Percentiles rank a stretch among this genome's conserved stretches.
phyloP scores from a whole-genome alignment of 176 grass and related monocot species.

The Avena sativa region DNA sequence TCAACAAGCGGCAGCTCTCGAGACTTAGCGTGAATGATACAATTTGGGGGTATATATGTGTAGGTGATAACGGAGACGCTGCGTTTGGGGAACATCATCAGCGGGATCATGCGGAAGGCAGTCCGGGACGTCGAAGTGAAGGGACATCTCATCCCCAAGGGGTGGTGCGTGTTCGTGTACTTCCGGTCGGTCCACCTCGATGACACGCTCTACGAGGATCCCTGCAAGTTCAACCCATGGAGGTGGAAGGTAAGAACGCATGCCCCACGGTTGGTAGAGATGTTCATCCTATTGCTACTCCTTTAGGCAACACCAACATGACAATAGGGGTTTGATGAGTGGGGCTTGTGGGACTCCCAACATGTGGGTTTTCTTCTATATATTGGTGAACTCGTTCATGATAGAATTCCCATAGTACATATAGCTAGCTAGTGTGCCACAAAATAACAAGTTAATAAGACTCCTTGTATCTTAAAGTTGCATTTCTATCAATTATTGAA shows the following conservation, averaged over 20 bases:
- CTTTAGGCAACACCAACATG: conserved; percentile 56
- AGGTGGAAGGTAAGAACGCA: conserved; percentile 87
- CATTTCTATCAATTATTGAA: not conserved
- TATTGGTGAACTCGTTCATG: not conserved
- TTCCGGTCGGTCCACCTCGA: conserved; percentile 95
- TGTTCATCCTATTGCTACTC: conserved; percentile 49
- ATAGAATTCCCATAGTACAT: conserved; percentile 16
- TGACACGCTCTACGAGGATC: conserved; percentile 61
- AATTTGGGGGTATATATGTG: not conserved
- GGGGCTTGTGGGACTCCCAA: conserved; percentile 49
- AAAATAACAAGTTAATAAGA: not conserved
- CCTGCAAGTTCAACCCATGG: conserved; percentile 94
- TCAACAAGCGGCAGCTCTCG: no score
- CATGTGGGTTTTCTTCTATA: conserved; percentile 52
- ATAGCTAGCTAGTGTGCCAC: not conserved
- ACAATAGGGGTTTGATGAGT: conserved; percentile 31
- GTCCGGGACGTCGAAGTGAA: conserved; percentile 82
- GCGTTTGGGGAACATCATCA: conserved; percentile 88
- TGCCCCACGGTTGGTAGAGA: conserved; percentile 55
- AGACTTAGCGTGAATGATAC: not conserved
- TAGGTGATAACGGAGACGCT: conserved; percentile 84
- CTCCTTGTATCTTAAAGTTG: not conserved
- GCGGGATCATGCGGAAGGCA: conserved; percentile 95
- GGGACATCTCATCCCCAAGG: conserved; percentile 92
- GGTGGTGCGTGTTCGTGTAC: conserved; percentile 91